Percentiles rank a stretch among this genome's conserved stretches.
These are phyloP conservation scores for Carallia brachiata DNA, from an alignment of 345 rosid genomes.

Conservation along the genomic window DNA sequence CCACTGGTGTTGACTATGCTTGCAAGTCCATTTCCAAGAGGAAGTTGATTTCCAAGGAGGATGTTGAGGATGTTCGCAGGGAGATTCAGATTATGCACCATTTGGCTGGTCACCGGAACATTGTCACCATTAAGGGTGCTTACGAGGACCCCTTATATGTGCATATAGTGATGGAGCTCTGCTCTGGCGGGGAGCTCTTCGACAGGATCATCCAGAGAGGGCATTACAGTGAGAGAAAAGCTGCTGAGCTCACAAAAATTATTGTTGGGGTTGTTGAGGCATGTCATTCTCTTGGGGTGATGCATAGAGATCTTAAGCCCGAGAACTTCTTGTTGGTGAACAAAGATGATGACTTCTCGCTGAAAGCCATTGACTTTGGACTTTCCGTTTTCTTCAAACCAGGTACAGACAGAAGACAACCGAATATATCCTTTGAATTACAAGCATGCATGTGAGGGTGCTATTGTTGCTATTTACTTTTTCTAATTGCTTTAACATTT, in stretches of 20 bases:
- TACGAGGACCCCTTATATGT: slow-evolving; percentile 82
- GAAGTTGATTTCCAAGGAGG: slow-evolving; percentile 89
- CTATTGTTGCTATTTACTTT: background rate
- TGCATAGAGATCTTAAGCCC: slow-evolving; percentile 98
- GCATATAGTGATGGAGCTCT: slow-evolving; percentile 97
- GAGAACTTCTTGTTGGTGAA: slow-evolving; percentile 96
- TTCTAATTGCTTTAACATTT: background rate
- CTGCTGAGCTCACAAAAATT: slow-evolving; percentile 90
- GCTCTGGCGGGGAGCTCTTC: slow-evolving; percentile 92
- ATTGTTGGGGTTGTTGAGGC: slow-evolving; percentile 96
- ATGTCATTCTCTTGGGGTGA: slow-evolving; percentile 94
- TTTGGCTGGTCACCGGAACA: slow-evolving; percentile 91
- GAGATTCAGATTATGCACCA: slow-evolving; percentile 99
- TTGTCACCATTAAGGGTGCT: slow-evolving; percentile 93
- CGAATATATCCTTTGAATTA: background rate
- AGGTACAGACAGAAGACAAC: slow-evolving; percentile 35
- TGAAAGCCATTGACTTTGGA: slow-evolving; percentile 97
- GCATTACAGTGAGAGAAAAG: slow-evolving; percentile 92
- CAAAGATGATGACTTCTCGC: slow-evolving; percentile 95
- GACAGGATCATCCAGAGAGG: slow-evolving; percentile 97
- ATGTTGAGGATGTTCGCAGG: slow-evolving; percentile 91
- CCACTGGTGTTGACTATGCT: slow-evolving; percentile 72
- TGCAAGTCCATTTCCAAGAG: slow-evolving; percentile 96
- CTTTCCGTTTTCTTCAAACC: slow-evolving; percentile 98
- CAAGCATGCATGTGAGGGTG: slow-evolving; percentile 1